Conservation (phyloP, 352 stramenopile genomes). For the Plasmopara muralis region DNA sequence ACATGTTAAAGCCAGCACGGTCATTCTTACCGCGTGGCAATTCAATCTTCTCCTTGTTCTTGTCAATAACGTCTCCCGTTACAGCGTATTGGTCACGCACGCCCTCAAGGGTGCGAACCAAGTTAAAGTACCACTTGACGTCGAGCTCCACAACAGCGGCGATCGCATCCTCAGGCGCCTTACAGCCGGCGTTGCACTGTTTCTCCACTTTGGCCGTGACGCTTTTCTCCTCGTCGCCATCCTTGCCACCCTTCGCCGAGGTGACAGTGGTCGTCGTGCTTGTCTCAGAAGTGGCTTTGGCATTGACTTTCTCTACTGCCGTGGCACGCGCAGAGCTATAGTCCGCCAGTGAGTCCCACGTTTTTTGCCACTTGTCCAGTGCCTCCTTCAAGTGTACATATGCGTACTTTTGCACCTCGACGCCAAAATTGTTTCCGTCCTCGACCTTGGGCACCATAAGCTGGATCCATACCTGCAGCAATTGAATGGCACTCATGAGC, state of each 20-base stretch:
- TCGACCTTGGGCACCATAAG: slow-evolving; percentile 68
- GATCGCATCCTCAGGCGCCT: slow-evolving; percentile 48
- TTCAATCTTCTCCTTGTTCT: slow-evolving; percentile 82
- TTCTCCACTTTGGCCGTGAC: slow-evolving; percentile 57
- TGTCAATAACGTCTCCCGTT: slow-evolving; percentile 57
- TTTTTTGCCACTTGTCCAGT: slow-evolving; percentile 63
- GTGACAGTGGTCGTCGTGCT: slow-evolving; percentile 53
- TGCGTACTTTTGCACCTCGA: slow-evolving; percentile 79
- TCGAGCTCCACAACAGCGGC: slow-evolving; percentile 67
- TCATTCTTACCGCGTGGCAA: slow-evolving; percentile 58
- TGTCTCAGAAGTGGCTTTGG: slow-evolving; percentile 54
- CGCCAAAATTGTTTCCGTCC: slow-evolving; percentile 85
- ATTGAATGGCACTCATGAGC: slow-evolving; percentile 37
- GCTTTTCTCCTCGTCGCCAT: slow-evolving; percentile 66
- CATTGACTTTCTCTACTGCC: slow-evolving; percentile 65
- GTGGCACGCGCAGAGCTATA: slow-evolving; percentile 60
- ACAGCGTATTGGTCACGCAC: slow-evolving; percentile 76
- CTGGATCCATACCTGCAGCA: slow-evolving; percentile 67
- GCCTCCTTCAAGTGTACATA: slow-evolving; percentile 63
- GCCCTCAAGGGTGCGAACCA: slow-evolving; percentile 55
- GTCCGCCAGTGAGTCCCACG: slow-evolving; percentile 63
- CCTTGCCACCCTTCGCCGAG: slow-evolving; percentile 51
- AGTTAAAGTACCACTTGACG: slow-evolving; percentile 82
- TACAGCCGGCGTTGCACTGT: slow-evolving; percentile 24
- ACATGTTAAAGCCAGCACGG: slow-evolving; percentile 75